A percentile compares a stretch with the other conserved stretches of the same genome.
Conservation (phyloP, 2,329 filamentous ascomycete species). For the Chaetomium olivaceum region DNA sequence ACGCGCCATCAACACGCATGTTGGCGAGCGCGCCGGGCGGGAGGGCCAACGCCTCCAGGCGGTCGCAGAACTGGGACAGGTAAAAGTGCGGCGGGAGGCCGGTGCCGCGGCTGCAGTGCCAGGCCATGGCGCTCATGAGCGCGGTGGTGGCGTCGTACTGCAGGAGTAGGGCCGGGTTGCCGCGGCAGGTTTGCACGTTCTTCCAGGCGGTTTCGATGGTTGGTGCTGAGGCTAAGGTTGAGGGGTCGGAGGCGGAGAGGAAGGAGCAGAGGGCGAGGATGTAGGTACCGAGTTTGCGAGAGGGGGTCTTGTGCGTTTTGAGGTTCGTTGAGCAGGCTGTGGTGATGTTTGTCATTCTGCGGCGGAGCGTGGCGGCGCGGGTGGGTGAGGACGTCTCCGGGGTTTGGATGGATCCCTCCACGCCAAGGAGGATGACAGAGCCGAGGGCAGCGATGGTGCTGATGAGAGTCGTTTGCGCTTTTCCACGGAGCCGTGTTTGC, state of each 20-base stretch:
- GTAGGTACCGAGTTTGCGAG: slow-evolving; percentile 30
- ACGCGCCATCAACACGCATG: slow-evolving; percentile 50
- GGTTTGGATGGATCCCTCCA: slow-evolving; percentile 16
- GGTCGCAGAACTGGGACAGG: slow-evolving; percentile 44
- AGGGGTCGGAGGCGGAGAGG: slow-evolving; percentile 20
- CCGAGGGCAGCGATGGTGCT: slow-evolving; percentile 46
- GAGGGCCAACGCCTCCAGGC: slow-evolving; percentile 41
- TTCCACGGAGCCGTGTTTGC: slow-evolving; percentile 26
- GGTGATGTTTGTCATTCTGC: slow-evolving; percentile 36
- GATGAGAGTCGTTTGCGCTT: slow-evolving; percentile 43
- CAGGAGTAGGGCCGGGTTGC: slow-evolving; percentile 23
- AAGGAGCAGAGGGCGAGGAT: slow-evolving; percentile 30
- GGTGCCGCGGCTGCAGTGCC: slow-evolving; percentile 47
- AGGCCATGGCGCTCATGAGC: slow-evolving; percentile 49
- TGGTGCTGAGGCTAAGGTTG: not conserved
- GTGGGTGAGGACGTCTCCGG: not conserved
- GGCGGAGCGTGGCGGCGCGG: slow-evolving; percentile 23
- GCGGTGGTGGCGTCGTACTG: slow-evolving; percentile 40
- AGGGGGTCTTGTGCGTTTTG: slow-evolving; percentile 25
- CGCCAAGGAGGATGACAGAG: slow-evolving; percentile 39
- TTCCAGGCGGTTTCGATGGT: slow-evolving; percentile 26
- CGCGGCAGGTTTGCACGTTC: slow-evolving; percentile 14
- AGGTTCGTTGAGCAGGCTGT: slow-evolving; percentile 35
- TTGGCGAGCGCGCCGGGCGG: slow-evolving; percentile 39
- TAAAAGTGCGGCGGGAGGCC: slow-evolving; percentile 42